Conservation (phyloP, 2,329 filamentous ascomycete genomes). For the Fusarium coffeatum region DNA sequence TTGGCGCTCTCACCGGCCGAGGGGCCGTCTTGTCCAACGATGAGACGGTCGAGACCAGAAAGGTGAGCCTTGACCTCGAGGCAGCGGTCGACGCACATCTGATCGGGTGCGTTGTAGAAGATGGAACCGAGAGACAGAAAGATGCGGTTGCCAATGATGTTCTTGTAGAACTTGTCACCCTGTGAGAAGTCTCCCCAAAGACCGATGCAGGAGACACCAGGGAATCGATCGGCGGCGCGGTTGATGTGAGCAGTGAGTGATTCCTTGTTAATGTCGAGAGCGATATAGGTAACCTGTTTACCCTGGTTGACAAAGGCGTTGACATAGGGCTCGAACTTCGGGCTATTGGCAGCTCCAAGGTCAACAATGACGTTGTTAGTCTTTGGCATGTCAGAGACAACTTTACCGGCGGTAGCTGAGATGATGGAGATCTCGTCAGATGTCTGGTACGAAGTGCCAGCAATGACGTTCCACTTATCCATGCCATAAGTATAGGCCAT, state of each 20-base stretch:
- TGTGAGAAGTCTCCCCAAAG: constrained; percentile 42
- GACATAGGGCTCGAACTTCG: constrained; percentile 39
- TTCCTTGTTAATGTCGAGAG: constrained; percentile 23
- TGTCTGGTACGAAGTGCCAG: constrained; percentile 38
- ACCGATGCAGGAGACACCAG: constrained; percentile 13
- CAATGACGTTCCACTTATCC: constrained; percentile 34
- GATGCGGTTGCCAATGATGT: constrained; percentile 6
- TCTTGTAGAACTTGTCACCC: constrained; percentile 24
- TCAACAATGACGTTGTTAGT: constrained; percentile 27
- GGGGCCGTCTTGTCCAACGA: constrained; percentile 37
- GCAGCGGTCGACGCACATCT: constrained; percentile 34
- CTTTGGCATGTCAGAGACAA: constrained; percentile 25
- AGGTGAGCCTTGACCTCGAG: constrained; percentile 18
- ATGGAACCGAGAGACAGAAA: constrained; percentile 37
- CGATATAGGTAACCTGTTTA: constrained; percentile 30
- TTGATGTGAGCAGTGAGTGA: constrained; percentile 27
- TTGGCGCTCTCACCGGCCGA: not conserved
- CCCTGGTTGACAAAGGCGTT: constrained; percentile 26
- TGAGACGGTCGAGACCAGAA: constrained; percentile 2
- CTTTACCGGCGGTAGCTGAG: constrained; percentile 14
- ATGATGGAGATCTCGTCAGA: constrained; percentile 33
- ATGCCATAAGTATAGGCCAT: constrained; percentile 39
- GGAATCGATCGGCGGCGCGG: constrained; percentile 24
- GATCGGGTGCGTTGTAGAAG: constrained; percentile 35
- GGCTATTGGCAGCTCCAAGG: constrained; percentile 38